Conservation (phyloP, 2,329 filamentous ascomycete genomes). For the Nemania sp. region DNA sequence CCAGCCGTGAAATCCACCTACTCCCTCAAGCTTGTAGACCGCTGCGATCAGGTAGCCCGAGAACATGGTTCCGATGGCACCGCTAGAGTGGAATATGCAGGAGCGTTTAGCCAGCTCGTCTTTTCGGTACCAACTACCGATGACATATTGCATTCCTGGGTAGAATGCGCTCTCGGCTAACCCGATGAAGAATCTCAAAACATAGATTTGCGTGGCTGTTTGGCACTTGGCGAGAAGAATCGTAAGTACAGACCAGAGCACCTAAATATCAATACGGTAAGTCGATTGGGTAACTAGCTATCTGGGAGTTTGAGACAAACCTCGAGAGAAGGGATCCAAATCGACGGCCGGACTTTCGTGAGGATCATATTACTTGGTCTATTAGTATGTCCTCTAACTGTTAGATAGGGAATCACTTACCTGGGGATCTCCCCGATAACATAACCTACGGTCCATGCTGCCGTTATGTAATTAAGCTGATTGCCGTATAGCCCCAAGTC, state of each 20-base stretch:
- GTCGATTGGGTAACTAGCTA: background rate
- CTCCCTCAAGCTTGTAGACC: conserved; percentile 62
- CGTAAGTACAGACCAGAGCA: conserved; percentile 51
- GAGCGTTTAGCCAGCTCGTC: conserved; percentile 61
- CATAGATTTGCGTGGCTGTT: conserved; percentile 52
- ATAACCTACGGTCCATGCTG: conserved; percentile 50
- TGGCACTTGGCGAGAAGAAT: conserved; percentile 52
- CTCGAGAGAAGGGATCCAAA: conserved; percentile 54
- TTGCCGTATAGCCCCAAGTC: conserved; percentile 57
- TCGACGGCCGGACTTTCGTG: conserved; percentile 53
- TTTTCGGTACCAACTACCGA: conserved; percentile 55
- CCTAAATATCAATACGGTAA: conserved; percentile 22
- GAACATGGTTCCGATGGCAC: conserved; percentile 53
- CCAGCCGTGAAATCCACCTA: conserved; percentile 64
- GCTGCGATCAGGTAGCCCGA: conserved; percentile 67
- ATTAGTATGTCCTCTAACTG: conserved; percentile 25
- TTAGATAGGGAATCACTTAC: conserved; percentile 28
- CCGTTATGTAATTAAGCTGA: conserved; percentile 53
- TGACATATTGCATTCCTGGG: conserved; percentile 53
- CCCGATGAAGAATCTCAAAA: conserved; percentile 53
- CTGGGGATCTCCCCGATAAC: conserved; percentile 51
- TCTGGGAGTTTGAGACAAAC: conserved; percentile 18
- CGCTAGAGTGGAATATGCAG: conserved; percentile 53
- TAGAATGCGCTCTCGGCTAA: conserved; percentile 50
- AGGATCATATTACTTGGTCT: conserved; percentile 50